These are phyloP conservation scores for Cunninghamia lanceolata DNA, from an alignment of 75 land plant genomes.

Conservation along the genomic window DNA sequence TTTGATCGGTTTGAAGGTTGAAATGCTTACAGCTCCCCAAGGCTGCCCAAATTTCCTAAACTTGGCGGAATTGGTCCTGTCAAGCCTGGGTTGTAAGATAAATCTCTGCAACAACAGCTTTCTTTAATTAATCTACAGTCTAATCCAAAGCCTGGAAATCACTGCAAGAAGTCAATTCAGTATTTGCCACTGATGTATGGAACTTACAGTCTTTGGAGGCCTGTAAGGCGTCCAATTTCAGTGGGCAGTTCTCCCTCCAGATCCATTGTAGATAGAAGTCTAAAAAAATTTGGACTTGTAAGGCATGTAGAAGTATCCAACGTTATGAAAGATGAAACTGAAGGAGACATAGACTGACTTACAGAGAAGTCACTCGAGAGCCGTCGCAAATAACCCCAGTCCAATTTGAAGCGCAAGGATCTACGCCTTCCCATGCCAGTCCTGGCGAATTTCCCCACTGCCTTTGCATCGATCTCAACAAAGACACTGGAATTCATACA, in stretches of 20 bases:
- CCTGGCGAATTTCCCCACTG: not conserved
- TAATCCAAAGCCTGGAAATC: not conserved
- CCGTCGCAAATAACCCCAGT: conserved; percentile 50
- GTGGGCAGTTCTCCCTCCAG: conserved; percentile 40
- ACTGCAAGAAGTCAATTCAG: not conserved
- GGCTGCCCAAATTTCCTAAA: conserved; percentile 22
- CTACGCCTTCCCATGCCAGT: conserved; percentile 48
- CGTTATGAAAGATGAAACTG: no score
- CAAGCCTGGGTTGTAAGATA: conserved; percentile 20
- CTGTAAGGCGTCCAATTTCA: conserved; percentile 42
- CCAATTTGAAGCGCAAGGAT: conserved; percentile 57
- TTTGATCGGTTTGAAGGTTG: not conserved
- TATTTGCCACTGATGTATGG: not conserved
- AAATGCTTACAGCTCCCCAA: conserved; percentile 11
- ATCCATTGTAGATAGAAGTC: conserved; percentile 27
- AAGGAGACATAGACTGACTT: not conserved
- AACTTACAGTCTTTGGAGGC: conserved; percentile 7
- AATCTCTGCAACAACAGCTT: conserved; percentile 14
- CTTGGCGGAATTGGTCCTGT: conserved; percentile 17
- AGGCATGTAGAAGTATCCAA: not conserved
- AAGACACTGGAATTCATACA: not conserved
- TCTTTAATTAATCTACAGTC: not conserved
- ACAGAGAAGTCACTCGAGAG: conserved; percentile 49
- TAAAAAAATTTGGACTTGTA: not conserved
- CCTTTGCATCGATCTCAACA: not conserved